These are phyloP conservation scores for Pisolithus sp. DNA, from an alignment of 768 basidiomycete genomes.

Conservation along the genomic window DNA sequence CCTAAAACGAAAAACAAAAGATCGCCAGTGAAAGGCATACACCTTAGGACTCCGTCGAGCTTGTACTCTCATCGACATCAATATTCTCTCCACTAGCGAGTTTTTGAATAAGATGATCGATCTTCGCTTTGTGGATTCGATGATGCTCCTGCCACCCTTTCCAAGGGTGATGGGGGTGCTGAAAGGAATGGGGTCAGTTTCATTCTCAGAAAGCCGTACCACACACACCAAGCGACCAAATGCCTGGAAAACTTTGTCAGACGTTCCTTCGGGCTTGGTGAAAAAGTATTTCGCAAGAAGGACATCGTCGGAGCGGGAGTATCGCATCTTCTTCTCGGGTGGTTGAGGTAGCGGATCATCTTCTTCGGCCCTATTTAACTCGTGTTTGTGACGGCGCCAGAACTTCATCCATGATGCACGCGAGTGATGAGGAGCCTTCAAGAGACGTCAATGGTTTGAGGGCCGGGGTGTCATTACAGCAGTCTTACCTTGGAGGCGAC, in stretches of 20 bases:
- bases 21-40: neutral
- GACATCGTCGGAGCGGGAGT: conserved; percentile 73
- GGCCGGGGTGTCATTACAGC: neutral
- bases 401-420: conserved; percentile 94
- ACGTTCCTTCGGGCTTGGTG: conserved; percentile 71
- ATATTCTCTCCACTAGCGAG: conserved; percentile 52
- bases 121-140: conserved; percentile 80
- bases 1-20: neutral
- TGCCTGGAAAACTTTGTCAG: conserved; percentile 76
- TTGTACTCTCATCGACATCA: conserved; percentile 27
- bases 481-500: conserved; percentile 55
- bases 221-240: conserved; percentile 62
- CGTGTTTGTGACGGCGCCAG: conserved; percentile 84
- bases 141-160: conserved; percentile 94
- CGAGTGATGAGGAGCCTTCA: conserved; percentile 81
- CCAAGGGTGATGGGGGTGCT: conserved; percentile 90
- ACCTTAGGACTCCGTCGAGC: conserved; percentile 20
- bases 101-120: conserved; percentile 69
- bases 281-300: conserved; percentile 71
- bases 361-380: conserved; percentile 57
- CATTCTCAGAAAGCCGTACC: neutral
- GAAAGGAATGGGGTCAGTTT: conserved; percentile 1
- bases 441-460: conserved; percentile 1
- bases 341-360: conserved; percentile 69
- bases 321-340: conserved; percentile 85